These are phyloP conservation scores for Atkinsonella hypoxylon DNA, from an alignment of 2,329 filamentous ascomycete genomes.

Conservation along the genomic window DNA sequence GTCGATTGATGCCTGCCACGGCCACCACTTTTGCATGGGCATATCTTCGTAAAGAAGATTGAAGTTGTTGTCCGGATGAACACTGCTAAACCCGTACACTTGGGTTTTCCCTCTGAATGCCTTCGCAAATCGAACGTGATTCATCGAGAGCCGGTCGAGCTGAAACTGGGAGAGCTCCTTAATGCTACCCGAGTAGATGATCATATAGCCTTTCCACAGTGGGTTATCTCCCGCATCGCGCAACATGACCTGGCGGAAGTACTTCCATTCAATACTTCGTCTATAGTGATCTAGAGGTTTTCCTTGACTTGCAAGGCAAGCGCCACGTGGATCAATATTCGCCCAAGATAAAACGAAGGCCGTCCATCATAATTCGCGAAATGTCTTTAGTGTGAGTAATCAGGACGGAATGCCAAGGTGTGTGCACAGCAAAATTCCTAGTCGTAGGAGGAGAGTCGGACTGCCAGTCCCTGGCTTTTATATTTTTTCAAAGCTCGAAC, in stretches of 20 bases:
- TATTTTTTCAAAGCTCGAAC: background rate
- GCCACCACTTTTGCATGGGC: constrained; percentile 2
- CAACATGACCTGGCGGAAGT: background rate
- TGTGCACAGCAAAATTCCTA: background rate
- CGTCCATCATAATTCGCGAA: background rate
- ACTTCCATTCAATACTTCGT: background rate
- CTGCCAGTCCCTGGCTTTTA: background rate
- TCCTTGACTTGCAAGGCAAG: background rate
- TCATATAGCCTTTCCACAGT: background rate
- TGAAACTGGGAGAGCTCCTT: background rate
- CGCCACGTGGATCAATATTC: background rate
- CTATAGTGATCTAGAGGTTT: background rate
- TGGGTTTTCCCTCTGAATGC: background rate
- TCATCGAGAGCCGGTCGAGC: background rate
- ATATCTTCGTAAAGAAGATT: constrained; percentile 1
- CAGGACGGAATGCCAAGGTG: background rate
- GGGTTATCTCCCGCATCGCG: background rate
- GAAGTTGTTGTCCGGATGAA: background rate
- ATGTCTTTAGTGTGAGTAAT: background rate
- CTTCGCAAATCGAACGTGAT: background rate
- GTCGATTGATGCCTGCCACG: background rate
- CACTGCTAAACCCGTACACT: background rate
- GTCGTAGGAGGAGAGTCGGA: background rate
- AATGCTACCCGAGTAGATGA: background rate
- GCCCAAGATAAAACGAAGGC: background rate